These are phyloP conservation scores for Sarocladium kiliense DNA, from an alignment of 2,329 filamentous ascomycete genomes.

Conservation along the genomic window DNA sequence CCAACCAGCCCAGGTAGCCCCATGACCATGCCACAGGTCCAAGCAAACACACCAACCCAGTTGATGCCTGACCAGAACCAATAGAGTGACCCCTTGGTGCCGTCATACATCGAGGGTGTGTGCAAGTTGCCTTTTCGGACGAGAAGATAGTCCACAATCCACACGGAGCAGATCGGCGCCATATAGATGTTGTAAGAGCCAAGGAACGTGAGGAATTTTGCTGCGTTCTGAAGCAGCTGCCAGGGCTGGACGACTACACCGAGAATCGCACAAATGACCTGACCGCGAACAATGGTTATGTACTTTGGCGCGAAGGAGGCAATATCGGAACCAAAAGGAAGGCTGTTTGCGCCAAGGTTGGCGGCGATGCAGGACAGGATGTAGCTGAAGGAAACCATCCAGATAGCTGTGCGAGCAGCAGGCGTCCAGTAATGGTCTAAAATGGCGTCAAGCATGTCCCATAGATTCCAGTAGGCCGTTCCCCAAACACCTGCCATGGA, in stretches of 20 bases:
- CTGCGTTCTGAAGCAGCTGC: constrained; percentile 22
- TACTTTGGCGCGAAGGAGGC: constrained; percentile 25
- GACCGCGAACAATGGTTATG: constrained; percentile 26
- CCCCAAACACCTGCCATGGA: too few species aligned
- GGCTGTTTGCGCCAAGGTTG: too few species aligned
- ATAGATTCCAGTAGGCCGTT: too few species aligned
- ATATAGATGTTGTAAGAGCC: constrained; percentile 23
- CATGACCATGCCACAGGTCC: constrained; percentile 19
- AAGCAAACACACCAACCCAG: constrained; percentile 20
- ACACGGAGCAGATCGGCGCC: constrained; percentile 22
- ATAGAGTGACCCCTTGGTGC: constrained; percentile 22
- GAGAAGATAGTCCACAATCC: constrained; percentile 29
- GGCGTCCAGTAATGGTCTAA: too few species aligned
- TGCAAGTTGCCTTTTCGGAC: constrained; percentile 23
- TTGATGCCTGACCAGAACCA: constrained; percentile 28
- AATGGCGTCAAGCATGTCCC: too few species aligned
- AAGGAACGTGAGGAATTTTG: constrained; percentile 19
- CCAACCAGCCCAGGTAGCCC: constrained; percentile 23
- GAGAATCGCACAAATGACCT: constrained; percentile 25
- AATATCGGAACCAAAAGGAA: constrained; percentile 28
- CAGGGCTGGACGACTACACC: constrained; percentile 25
- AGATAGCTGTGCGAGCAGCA: too few species aligned
- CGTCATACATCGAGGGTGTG: constrained; percentile 24
- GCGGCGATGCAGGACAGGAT: too few species aligned
- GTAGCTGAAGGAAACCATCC: too few species aligned